Base-by-base conservation (phyloP, 495 filamentous ascomycete genomes). In the Geopyxis carbonaria region DNA sequence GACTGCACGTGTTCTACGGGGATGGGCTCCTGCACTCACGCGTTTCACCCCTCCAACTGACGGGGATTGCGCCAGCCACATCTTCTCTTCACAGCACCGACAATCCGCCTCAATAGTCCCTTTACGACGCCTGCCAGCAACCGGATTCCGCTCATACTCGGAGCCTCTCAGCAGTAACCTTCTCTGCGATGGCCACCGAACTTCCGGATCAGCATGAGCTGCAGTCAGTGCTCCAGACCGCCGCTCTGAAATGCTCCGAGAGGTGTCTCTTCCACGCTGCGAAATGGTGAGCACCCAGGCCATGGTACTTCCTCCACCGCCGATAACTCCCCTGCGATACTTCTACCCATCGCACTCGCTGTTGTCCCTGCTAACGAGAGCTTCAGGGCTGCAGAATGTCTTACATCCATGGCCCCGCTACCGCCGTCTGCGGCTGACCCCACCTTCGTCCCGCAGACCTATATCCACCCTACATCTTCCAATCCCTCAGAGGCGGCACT, bases 251-350 rank as follows among this genome's bases (percentile, higher is more conserved):
- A 52, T 94, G 84, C 64, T 89, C 82, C 0, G 91, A 99, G 48
- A 66, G 91, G 54, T 93, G 91, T 62, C 70, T 99, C 2, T 95
- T 93, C 57, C 85, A 94, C 47, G 85, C 85, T 11, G 76, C 91
- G 10, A 99, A 95, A 76, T 95, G 91, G 89, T 94, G 70, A 30
- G 48, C 15, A 24, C 6, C 24, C 27, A 36, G 22, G n/a, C n/a
- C n/a, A n/a, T n/a, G n/a, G n/a, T n/a, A n/a, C n/a, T n/a, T 31
- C 20, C 1, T 18, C 20, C 23, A 15, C 18, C 18, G 29, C 18
- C 30, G 3, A 11, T 7, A 33, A 16, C 6, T 33, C 31, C 14
- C 31, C 31, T n/a, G n/a, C n/a, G n/a, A n/a, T n/a, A n/a, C n/a
- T n/a, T n/a, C 18, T 9, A 19, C 19, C 5, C 8, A 14, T 9